phyloP scores from a whole-genome alignment of 208 protist species.

The Borovskyia barvae region DNA sequence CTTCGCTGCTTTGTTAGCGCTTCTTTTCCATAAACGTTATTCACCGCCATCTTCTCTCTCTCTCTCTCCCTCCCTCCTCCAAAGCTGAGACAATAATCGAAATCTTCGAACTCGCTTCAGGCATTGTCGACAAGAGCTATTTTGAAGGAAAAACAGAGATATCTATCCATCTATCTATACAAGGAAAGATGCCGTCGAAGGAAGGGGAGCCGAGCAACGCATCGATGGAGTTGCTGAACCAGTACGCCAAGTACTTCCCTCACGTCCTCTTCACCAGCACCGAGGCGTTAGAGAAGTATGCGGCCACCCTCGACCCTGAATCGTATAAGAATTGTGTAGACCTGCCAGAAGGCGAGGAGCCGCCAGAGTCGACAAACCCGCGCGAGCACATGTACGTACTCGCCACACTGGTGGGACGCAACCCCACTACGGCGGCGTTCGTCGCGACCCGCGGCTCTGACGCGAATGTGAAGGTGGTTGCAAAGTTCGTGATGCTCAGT shows the following conservation, averaged over 20 bases:
- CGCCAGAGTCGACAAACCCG: slow-evolving; percentile 53
- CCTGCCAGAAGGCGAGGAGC: slow-evolving; percentile 69
- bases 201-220: slow-evolving; percentile 28
- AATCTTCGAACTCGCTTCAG: no score
- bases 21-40: no score
- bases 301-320: slow-evolving; percentile 37
- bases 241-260: slow-evolving; percentile 84
- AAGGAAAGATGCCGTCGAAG: slow-evolving; percentile 18
- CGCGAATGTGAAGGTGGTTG: slow-evolving; percentile 64
- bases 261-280: slow-evolving; percentile 71
- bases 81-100: no score
- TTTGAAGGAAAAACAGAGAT: no score
- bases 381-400: slow-evolving; percentile 85
- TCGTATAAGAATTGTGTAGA: slow-evolving; percentile 24
- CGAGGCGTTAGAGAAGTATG: slow-evolving; percentile 68
- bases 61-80: no score
- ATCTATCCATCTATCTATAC: no score
- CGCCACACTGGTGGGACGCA: slow-evolving; percentile 72
- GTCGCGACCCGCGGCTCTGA: slow-evolving; percentile 73
- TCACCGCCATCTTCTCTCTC: no score
- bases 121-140: no score
- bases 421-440: slow-evolving; percentile 83
- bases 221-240: slow-evolving; percentile 55
- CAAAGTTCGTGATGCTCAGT: slow-evolving; percentile 85
- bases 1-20: slow-evolving; percentile 3